Base-by-base conservation (phyloP, 169 alveolate genomes). In the Theileria luwenshuni region DNA sequence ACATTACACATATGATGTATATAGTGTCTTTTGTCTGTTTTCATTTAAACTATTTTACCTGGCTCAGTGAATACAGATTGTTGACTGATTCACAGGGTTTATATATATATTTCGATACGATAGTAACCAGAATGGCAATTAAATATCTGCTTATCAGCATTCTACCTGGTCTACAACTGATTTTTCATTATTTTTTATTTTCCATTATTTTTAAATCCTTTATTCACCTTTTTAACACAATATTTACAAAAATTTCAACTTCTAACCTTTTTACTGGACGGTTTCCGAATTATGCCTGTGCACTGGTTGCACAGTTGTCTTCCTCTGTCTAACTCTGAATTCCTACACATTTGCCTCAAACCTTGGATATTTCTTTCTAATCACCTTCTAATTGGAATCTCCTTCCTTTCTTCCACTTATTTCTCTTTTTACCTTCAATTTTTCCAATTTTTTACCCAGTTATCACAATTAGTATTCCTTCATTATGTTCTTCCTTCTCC, bases 301-400 rank as follows among this genome's bases (percentile, higher is more conserved):
- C 72, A 62, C 72, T 62, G 47, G 23, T 43, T 62, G 72, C 72
- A 62, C 72, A 62, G 72, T 41, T 62, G 72, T 62, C n/a, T 33
- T 33, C 19, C 6, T 23, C 58, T 62, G 72, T 41, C 72, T 62
- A 43, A 35, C 7, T 56, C 58, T 30, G 17, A 17, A 62, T 32
- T 2, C 30, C 35, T 43, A 45, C 58, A 45, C 72, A 62, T 62
- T 17, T 1, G 1, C 32, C 27, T 30, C 30, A 60, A 60, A 10
- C 13, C 30, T 10, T 2, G 15, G 23, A 60, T 60, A n/a, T n/a
- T n/a, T n/a, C n/a, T n/a, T n/a, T n/a, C n/a, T n/a, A n/a, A n/a
- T n/a, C n/a, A n/a, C n/a, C n/a, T n/a, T n/a, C n/a, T n/a, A n/a
- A n/a, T n/a, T n/a, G n/a, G n/a, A n/a, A n/a, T 38, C 10, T 38